Base-by-base conservation (phyloP, 73 alveolate genomes). In the Paramecium caudatum region DNA sequence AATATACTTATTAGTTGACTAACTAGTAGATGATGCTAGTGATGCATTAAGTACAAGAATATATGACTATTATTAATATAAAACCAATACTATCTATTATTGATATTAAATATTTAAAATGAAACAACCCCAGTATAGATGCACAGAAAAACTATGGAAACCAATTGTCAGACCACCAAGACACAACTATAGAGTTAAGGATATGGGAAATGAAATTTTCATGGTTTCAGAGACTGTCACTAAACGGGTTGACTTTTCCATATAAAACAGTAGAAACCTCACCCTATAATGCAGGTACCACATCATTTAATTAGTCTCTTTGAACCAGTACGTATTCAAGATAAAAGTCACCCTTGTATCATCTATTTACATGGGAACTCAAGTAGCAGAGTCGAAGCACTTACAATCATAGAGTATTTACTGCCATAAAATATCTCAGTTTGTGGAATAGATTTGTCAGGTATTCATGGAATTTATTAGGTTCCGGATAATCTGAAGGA, bases 401-500 rank as follows among this genome's bases (percentile, higher is more conserved):
- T 46, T 8, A 91, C 94, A 61, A 87, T 61, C 7, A 25, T 91
- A 17, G 93, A 82, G 27, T 50, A 87, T 92, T 92, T 92, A 8
- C 55, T 93, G 23, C 84, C 96, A 2, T 63, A 37, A 23, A 92
- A 92, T 34, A 92, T 92, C 25, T 55, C 96, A 10, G 90, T 96
- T 39, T 95, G 96, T 63, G 92, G 96, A 70, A 90, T 95, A 49
- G 99, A 96, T 74, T 94, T 96, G 39, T 91, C 95, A 9, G 80
- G 80, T 55, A 23, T 27, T 55, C 41, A 55, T 1, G 12, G 10
- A 7, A 19, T 23, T 3, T 10, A 2, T 55, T 55, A 55, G 99
- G 99, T 34, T 95, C 97, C 62, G 99, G 99, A 23, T 41, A 91
- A 47, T 90, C 97, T 6, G 98, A 95, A 88, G 99, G 99, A 3